phyloP scores from a whole-genome alignment of 2,329 filamentous ascomycete genomes.

The Trichoderma sp. region DNA sequence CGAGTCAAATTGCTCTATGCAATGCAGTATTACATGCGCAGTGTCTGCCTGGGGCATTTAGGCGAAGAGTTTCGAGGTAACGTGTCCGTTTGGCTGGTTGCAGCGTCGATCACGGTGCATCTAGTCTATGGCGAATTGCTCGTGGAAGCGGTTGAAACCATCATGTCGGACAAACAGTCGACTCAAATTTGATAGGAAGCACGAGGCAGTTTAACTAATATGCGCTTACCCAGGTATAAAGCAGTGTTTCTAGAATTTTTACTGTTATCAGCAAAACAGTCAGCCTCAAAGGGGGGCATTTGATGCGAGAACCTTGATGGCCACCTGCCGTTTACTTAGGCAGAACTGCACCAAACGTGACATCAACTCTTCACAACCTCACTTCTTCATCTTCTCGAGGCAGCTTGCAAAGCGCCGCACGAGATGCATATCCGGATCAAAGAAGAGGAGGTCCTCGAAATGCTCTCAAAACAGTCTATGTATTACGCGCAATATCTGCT shows the following conservation, averaged over 20 bases:
- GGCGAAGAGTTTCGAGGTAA: background rate
- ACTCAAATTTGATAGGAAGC: background rate
- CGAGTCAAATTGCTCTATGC: too few species aligned
- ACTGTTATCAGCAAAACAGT: background rate
- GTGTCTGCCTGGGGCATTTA: background rate
- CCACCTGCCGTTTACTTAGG: background rate
- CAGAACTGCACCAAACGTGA: background rate
- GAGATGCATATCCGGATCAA: background rate
- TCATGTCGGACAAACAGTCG: background rate
- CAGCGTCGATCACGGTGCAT: background rate
- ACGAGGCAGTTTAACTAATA: background rate
- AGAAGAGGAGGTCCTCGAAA: background rate
- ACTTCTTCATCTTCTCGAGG: background rate
- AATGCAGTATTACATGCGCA: too few species aligned
- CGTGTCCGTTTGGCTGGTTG: background rate
- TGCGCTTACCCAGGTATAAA: background rate
- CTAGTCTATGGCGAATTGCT: background rate
- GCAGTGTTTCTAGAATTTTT: background rate
- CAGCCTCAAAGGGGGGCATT: background rate
- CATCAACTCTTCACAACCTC: background rate
- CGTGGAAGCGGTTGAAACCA: background rate
- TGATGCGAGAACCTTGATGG: constrained; percentile 26
- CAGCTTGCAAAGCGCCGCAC: background rate
- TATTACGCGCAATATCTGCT: background rate
- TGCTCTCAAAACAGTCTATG: background rate